Evolutionary conservation across 1,139 yeast species (phyloP).

Genomic region (Meyerozyma sp.): DNA sequence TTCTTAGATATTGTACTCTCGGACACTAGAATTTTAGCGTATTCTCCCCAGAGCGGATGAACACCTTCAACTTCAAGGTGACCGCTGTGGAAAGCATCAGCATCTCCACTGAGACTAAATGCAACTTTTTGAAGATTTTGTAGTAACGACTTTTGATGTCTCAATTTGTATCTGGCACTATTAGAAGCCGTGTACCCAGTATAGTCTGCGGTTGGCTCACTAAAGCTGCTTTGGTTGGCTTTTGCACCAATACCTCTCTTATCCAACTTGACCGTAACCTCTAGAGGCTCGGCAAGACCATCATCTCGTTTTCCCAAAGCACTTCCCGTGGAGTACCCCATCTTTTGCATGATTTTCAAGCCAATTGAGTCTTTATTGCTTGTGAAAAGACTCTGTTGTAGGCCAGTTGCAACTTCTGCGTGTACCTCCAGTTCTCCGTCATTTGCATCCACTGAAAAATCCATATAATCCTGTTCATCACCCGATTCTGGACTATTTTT

Average conservation of each 20-base stretch:
- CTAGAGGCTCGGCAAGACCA: not conserved
- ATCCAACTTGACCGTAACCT: slow-evolving; percentile 2
- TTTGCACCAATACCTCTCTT: slow-evolving; percentile 7
- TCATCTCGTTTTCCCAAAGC: not conserved
- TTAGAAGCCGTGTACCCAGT: not conserved
- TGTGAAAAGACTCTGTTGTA: slow-evolving; percentile 2
- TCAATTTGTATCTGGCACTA: not conserved
- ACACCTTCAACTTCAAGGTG: slow-evolving; percentile 9
- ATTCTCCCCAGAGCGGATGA: slow-evolving; percentile 21
- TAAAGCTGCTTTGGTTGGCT: not conserved
- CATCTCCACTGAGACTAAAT: slow-evolving; percentile 1
- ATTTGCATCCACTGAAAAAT: slow-evolving; percentile 2
- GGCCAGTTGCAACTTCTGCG: not conserved
- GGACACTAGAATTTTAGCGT: slow-evolving; percentile 8
- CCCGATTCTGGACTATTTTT: not conserved
- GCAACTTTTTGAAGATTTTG: not conserved
- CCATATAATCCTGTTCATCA: slow-evolving; percentile 7
- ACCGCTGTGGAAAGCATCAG: not conserved
- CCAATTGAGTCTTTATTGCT: slow-evolving; percentile 2
- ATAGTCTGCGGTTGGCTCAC: not conserved
- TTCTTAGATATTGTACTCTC: not conserved
- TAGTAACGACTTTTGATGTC: not conserved
- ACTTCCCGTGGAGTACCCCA: slow-evolving; percentile 1
- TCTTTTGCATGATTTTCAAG: not conserved
- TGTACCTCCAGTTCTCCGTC: not conserved